Conservation (phyloP, 2,329 filamentous ascomycete species). For the Colletotrichum gigasporum region DNA sequence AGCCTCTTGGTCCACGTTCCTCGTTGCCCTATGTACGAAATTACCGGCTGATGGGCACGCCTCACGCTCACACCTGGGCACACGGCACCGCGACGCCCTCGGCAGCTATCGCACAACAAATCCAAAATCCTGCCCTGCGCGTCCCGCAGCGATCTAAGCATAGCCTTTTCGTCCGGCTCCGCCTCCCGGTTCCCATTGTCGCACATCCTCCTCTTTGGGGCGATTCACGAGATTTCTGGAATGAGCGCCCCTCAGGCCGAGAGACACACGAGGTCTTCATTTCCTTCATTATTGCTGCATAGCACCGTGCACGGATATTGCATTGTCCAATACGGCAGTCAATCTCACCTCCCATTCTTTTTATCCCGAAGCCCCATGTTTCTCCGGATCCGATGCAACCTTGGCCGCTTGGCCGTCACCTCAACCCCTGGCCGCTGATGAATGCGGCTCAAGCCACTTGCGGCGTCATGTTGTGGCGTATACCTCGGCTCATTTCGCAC, state of each 20-base stretch:
- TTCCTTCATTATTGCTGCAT: conserved; percentile 3
- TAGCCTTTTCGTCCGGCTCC: conserved; percentile 20
- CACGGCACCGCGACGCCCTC: conserved; percentile 5
- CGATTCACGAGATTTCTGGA: conserved; percentile 8
- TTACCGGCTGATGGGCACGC: conserved; percentile 10
- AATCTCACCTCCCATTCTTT: conserved; percentile 8
- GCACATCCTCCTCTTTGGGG: conserved; percentile 28
- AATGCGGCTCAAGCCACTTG: conserved; percentile 8
- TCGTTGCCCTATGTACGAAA: conserved; percentile 21
- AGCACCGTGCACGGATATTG: conserved; percentile 12
- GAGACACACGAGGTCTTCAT: conserved; percentile 20
- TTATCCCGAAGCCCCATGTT: conserved; percentile 9
- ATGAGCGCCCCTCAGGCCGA: conserved; percentile 9
- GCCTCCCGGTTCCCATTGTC: conserved; percentile 16
- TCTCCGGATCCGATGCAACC: conserved; percentile 9
- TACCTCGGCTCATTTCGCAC: background rate
- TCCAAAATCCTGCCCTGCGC: background rate
- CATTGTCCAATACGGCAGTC: conserved; percentile 9
- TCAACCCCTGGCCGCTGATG: background rate
- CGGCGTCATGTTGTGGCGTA: conserved; percentile 3
- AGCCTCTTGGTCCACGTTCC: conserved; percentile 18
- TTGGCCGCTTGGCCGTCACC: background rate
- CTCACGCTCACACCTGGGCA: too few relatives aligned
- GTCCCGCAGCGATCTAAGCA: background rate
- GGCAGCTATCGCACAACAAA: background rate